phyloP scores from a whole-genome alignment of 1,284 basidiomycete genomes.

The Malassezia brasiliensis region DNA sequence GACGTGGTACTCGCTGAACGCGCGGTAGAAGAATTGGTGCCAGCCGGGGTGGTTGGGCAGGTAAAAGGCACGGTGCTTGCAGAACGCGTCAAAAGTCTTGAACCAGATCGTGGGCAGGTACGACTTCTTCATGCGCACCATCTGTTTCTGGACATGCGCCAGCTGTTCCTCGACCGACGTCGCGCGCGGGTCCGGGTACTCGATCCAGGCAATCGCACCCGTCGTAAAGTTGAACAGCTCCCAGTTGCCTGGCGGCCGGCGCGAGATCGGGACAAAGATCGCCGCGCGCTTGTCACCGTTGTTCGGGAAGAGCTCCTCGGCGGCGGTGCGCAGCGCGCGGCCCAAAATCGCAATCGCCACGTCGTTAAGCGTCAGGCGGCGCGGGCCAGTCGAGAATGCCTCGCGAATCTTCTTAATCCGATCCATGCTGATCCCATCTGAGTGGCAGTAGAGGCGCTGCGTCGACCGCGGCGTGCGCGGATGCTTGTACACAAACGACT shows the following conservation, averaged over 20 bases:
- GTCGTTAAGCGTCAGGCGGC: conserved; percentile 42
- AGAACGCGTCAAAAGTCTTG: conserved; percentile 26
- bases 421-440: conserved; percentile 39
- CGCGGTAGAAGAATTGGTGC: conserved; percentile 38
- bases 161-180: conserved; percentile 30
- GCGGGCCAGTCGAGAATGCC: conserved; percentile 31
- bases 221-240: conserved; percentile 42
- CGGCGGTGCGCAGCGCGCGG: conserved; percentile 26
- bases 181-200: conserved; percentile 31
- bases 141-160: conserved; percentile 38
- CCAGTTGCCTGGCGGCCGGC: conserved; percentile 42
- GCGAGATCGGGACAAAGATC: conserved; percentile 43
- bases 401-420: conserved; percentile 45
- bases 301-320: conserved; percentile 25
- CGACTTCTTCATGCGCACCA: conserved; percentile 40
- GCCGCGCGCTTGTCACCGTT: conserved; percentile 43
- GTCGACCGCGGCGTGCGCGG: conserved; percentile 19
- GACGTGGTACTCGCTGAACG: conserved; percentile 44
- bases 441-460: conserved; percentile 40
- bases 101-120: conserved; percentile 39
- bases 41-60: conserved; percentile 39
- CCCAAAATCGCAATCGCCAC: conserved; percentile 42
- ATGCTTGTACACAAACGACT: conserved; percentile 35
- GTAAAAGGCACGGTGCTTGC: conserved; percentile 30
- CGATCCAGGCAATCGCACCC: conserved; percentile 42